Conservation (phyloP, 441 rosid species). For the Gossypium aridum region DNA sequence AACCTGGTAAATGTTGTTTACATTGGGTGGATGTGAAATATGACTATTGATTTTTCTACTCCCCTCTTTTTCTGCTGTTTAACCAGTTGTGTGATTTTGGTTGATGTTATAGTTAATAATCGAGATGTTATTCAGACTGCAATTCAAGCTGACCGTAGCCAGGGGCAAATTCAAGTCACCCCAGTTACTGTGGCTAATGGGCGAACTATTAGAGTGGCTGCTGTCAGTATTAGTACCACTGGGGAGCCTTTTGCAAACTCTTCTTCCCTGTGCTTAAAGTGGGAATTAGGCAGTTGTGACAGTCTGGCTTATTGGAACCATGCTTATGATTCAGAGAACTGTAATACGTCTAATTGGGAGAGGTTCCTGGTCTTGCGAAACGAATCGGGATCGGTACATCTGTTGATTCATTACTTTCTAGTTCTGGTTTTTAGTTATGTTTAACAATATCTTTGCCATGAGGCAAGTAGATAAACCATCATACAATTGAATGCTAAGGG, state of each 20-base stretch:
- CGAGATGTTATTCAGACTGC: slow-evolving; percentile 54
- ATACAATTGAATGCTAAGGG: neutral
- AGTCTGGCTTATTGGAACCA: slow-evolving; percentile 73
- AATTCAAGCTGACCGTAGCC: slow-evolving; percentile 49
- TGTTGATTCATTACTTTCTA: slow-evolving; percentile 7
- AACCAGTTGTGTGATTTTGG: neutral
- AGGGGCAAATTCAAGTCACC: slow-evolving; percentile 47
- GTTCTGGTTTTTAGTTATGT: neutral
- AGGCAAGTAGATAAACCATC: neutral
- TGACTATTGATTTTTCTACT: neutral
- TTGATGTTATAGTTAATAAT: slow-evolving; percentile 57
- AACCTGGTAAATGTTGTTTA: slow-evolving; percentile 54
- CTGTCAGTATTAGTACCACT: slow-evolving; percentile 57
- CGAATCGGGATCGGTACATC: slow-evolving; percentile 74
- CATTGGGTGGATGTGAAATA: slow-evolving; percentile 6
- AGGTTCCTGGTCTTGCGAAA: slow-evolving; percentile 71
- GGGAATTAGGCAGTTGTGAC: slow-evolving; percentile 77
- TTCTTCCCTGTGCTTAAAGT: slow-evolving; percentile 74
- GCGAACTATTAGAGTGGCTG: slow-evolving; percentile 73
- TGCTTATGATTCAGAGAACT: slow-evolving; percentile 39
- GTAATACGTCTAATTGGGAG: slow-evolving; percentile 73
- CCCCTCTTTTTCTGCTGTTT: neutral
- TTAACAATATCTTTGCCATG: neutral
- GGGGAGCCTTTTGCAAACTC: slow-evolving; percentile 92
- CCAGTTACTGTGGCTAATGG: slow-evolving; percentile 91